phyloP scores from a whole-genome alignment of 2,329 filamentous ascomycete genomes.

The Colletotrichum abscissum region DNA sequence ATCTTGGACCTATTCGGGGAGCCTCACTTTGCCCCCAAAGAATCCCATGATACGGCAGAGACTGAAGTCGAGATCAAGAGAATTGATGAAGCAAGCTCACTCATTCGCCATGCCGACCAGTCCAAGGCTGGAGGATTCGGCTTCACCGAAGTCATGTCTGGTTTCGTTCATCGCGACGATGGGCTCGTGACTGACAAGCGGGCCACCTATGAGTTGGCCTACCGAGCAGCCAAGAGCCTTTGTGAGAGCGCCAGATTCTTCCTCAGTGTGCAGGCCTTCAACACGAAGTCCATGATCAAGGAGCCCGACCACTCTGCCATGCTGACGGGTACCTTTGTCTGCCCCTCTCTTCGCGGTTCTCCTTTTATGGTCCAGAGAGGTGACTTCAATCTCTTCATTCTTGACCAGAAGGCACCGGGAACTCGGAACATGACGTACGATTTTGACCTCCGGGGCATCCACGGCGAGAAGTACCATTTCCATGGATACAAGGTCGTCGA shows the following conservation, averaged over 20 bases:
- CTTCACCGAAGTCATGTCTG: slow-evolving; percentile 74
- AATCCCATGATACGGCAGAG: slow-evolving; percentile 35
- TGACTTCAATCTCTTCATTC: slow-evolving; percentile 66
- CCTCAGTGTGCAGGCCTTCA: slow-evolving; percentile 66
- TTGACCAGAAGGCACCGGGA: slow-evolving; percentile 64
- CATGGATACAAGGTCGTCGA: slow-evolving; percentile 73
- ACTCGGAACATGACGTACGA: slow-evolving; percentile 71
- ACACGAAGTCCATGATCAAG: slow-evolving; percentile 59
- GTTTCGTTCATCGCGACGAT: slow-evolving; percentile 63
- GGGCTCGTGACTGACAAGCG: slow-evolving; percentile 55
- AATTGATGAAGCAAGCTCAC: slow-evolving; percentile 48
- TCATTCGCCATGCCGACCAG: slow-evolving; percentile 55
- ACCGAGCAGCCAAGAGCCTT: slow-evolving; percentile 62
- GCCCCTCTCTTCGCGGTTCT: slow-evolving; percentile 63
- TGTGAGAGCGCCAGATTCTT: slow-evolving; percentile 69
- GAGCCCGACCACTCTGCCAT: slow-evolving; percentile 62
- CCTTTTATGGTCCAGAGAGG: slow-evolving; percentile 71
- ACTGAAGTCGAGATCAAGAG: slow-evolving; percentile 49
- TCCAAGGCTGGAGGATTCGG: slow-evolving; percentile 62
- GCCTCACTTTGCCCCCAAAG: slow-evolving; percentile 48
- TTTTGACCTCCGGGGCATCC: slow-evolving; percentile 67
- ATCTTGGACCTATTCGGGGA: slow-evolving; percentile 65
- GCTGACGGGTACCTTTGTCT: slow-evolving; percentile 70
- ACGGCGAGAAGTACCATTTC: slow-evolving; percentile 66
- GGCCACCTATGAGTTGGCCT: slow-evolving; percentile 65